phyloP scores from a whole-genome alignment of 148 eudicot species.

The Rhododendron molle region DNA sequence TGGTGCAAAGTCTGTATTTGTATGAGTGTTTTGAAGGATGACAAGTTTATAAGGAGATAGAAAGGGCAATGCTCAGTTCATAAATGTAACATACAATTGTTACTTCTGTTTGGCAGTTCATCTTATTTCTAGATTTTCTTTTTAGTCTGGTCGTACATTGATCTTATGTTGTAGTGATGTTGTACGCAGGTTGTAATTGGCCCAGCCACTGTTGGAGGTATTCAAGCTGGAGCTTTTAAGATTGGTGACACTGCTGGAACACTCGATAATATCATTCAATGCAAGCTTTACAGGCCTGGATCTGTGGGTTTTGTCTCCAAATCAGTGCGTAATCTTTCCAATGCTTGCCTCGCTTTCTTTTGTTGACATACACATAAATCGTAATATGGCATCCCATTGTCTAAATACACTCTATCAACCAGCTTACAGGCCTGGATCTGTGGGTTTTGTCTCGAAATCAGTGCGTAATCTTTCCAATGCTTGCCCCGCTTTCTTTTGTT shows the following conservation, averaged over 20 bases:
- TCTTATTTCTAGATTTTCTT: background rate
- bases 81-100: background rate
- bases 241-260: constrained; percentile 99
- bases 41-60: background rate
- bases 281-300: constrained; percentile 97
- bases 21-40: background rate
- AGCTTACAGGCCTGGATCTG: constrained; percentile 90
- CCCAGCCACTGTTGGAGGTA: constrained; percentile 95
- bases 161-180: background rate
- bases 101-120: background rate
- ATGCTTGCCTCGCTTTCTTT: background rate
- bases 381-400: background rate
- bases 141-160: background rate
- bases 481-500: background rate
- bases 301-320: constrained; percentile 98
- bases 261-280: constrained; percentile 81
- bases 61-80: background rate
- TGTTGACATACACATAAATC: background rate
- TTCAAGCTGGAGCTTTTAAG: constrained; percentile 98
- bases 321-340: constrained; percentile 54
- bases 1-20: background rate
- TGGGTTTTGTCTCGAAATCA: constrained; percentile 98
- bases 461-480: constrained; percentile 34
- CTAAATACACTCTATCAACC: background rate
- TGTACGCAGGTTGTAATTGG: constrained; percentile 78